phyloP scores from a whole-genome alignment of 352 stramenopile species.

The Phytopythium sindhum region DNA sequence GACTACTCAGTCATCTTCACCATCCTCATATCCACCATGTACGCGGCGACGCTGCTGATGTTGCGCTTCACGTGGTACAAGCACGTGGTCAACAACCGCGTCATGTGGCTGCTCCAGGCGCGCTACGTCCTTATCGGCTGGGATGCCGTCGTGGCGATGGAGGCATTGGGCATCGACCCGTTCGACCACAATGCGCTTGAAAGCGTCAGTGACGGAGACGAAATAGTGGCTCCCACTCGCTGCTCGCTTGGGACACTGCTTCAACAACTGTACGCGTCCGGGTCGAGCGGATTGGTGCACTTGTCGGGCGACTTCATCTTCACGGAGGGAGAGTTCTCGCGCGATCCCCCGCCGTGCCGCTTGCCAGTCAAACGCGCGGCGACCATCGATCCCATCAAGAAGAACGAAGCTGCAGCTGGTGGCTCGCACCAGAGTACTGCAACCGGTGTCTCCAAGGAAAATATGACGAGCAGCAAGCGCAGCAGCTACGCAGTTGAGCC shows the following conservation, averaged over 20 bases:
- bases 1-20: slow-evolving; percentile 16
- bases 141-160: slow-evolving; percentile 17
- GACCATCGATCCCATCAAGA: slow-evolving; percentile 7
- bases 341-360: not conserved
- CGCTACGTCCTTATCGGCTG: slow-evolving; percentile 21
- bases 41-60: slow-evolving; percentile 5
- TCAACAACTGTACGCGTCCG: slow-evolving; percentile 23
- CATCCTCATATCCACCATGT: slow-evolving; percentile 8
- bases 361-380: slow-evolving; percentile 8
- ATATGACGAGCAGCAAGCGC: not conserved
- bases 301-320: slow-evolving; percentile 25
- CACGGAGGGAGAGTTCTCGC: not conserved
- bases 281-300: slow-evolving; percentile 16
- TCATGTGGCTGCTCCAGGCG: slow-evolving; percentile 19
- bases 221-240: slow-evolving; percentile 12
- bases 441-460: not conserved
- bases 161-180: slow-evolving; percentile 23
- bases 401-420: not conserved
- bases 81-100: slow-evolving; percentile 14
- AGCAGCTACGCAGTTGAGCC: slow-evolving; percentile 1
- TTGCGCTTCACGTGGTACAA: slow-evolving; percentile 14
- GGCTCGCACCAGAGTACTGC: not conserved
- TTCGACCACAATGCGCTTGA: slow-evolving; percentile 7
- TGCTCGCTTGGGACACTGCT: slow-evolving; percentile 22
- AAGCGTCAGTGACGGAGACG: not conserved